phyloP scores from a whole-genome alignment of 1,284 basidiomycete genomes.

The Cutaneotrichosporon sp. region DNA sequence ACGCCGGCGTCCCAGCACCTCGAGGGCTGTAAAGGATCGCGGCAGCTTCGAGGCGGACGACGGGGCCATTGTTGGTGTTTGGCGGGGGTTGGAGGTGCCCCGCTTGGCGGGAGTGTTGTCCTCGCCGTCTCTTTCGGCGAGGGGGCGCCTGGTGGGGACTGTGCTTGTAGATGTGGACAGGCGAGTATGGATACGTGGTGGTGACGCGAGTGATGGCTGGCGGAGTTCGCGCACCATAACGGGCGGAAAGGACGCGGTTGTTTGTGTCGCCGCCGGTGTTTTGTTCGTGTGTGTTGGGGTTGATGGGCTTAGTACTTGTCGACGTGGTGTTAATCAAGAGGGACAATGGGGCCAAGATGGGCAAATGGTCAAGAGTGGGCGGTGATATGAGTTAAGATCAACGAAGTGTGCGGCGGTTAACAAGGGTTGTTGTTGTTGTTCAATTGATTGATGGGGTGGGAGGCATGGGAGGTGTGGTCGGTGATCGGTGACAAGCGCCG shows the following conservation, averaged over 20 bases:
- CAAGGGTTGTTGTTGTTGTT: too few relatives aligned
- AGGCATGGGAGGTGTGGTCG: too few relatives aligned
- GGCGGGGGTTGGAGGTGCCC: too few relatives aligned
- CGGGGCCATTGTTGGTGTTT: too few relatives aligned
- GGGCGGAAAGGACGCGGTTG: not conserved
- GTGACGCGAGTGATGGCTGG: slow-evolving; percentile 8
- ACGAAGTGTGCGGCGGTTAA: too few relatives aligned
- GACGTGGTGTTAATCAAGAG: too few relatives aligned
- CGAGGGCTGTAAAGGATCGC: not conserved
- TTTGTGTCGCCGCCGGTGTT: not conserved
- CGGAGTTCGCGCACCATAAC: slow-evolving; percentile 13
- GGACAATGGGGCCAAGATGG: too few relatives aligned
- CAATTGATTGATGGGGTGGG: too few relatives aligned
- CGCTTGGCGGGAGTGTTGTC: not conserved
- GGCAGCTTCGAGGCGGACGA: not conserved
- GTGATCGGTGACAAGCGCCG: too few relatives aligned
- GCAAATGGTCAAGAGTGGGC: too few relatives aligned
- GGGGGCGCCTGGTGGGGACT: not conserved
- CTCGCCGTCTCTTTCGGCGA: not conserved
- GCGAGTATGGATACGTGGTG: not conserved
- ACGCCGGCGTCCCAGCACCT: not conserved
- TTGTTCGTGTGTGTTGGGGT: not conserved
- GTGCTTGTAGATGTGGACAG: not conserved
- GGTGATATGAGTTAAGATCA: too few relatives aligned
- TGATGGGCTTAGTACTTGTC: too few relatives aligned